Base-by-base conservation (phyloP, 805 yeast species). In the Hanseniaspora meyeri region DNA sequence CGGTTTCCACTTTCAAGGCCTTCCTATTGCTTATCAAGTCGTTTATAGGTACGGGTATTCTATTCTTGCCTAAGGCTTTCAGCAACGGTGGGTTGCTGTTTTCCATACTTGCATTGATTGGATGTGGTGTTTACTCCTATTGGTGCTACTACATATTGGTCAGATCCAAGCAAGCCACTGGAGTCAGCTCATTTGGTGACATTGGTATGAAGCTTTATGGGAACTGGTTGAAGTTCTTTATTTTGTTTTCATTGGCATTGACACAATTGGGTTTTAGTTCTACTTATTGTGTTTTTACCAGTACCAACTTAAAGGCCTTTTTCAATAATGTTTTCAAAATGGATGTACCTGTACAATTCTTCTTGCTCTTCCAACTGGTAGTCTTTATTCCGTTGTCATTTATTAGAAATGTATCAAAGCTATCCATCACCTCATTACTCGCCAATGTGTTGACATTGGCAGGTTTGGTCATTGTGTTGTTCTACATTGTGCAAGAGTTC, bases 251-350 rank as follows among this genome's bases (percentile, higher is more conserved):
- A 1, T 76, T 86, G 55, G 78, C 83, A 12, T 62, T 84, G 14
- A 82, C 91, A 0, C 95, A 86, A 65, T 70, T 86, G 57, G 95
- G 95, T 0, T 86, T 86, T 65, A 85, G 84, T 10, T 87, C 87
- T 16, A 87, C 93, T 0, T 86, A 86, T 66, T 81, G 84, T 61
- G 86, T 86, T 1, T 86, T 86, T 68, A 84, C 91, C 0, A 79
- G 87, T 1, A 85, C 83, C 59, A 86, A 85, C 65, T 63, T 85
- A 34, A 71, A 74, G 43, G 89, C 91, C 0, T 85, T 86, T 63
- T 57, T 79, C 2, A 63, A 63, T 6, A 82, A 80, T 63, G 74
- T 80, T 1, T 71, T 79, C n/a, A 51, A 46, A 42, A 1, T 50
- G 10, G 63, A 74, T 3, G 58, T 75, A 1, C 66, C 75, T 9